Percentiles rank a stretch among this genome's conserved stretches.
Conservation (phyloP, 2,329 filamentous ascomycete species). For the Dactylellina haptotyla region DNA sequence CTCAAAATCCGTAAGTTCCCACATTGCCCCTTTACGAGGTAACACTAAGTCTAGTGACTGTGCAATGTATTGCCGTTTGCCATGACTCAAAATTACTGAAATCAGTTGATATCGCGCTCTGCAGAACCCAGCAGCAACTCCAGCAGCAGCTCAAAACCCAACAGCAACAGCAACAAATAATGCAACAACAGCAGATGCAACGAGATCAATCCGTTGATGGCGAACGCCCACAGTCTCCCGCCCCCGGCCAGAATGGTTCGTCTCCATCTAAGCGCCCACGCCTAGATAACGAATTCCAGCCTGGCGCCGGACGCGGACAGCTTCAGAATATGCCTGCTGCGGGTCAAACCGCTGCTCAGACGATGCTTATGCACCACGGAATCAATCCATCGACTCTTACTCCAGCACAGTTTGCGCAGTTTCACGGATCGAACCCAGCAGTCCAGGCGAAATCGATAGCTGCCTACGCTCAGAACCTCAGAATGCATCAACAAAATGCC, state of each 20-base stretch:
- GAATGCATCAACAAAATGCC: constrained; percentile 77
- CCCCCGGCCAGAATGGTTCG: constrained; percentile 61
- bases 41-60: constrained; percentile 52
- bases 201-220: constrained; percentile 69
- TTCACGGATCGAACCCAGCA: constrained; percentile 65
- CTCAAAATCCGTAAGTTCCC: constrained; percentile 50
- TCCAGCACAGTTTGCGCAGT: constrained; percentile 77
- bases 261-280: constrained; percentile 58
- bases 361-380: constrained; percentile 72
- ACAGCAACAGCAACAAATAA: constrained; percentile 72
- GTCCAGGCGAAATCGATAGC: constrained; percentile 85
- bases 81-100: constrained; percentile 55
- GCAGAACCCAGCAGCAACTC: constrained; percentile 53
- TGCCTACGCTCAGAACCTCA: constrained; percentile 84
- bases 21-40: constrained; percentile 17
- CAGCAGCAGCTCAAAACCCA: constrained; percentile 57
- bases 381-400: constrained; percentile 80
- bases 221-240: constrained; percentile 66
- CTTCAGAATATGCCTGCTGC: constrained; percentile 39
- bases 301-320: constrained; percentile 47
- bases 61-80: constrained; percentile 54
- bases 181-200: constrained; percentile 72
- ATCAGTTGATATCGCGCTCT: constrained; percentile 52
- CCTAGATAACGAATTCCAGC: constrained; percentile 55
- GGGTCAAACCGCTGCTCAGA: constrained; percentile 56